Base-by-base conservation (phyloP, 371 early-diverging fungal species). In the Gilbertella persicaria region DNA sequence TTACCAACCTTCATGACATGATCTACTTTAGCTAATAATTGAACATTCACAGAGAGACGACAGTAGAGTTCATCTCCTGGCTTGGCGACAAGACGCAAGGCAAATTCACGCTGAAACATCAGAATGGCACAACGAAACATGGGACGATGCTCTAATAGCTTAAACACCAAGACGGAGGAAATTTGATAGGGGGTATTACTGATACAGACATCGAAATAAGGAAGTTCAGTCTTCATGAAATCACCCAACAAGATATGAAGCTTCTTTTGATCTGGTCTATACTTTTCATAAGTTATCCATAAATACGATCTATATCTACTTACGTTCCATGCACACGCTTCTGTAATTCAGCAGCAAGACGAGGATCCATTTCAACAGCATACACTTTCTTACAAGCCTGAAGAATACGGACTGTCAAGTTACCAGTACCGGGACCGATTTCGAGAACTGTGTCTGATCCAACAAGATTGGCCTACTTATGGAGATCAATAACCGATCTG, bases 361-460 rank as follows among this genome's bases (percentile, higher is more conserved):
- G 87, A 46, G 94, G 93, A 78, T 99, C 99, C 75, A 91, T 93
- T 83, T 99, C 99, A 28, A 95, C 93, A n/a, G 93, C 97, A 33
- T 88, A 71, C 10, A 96, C 94, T 77, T 91, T 95, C 68, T 99
- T 99, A 53, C 93, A 92, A 56, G 92, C 88, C 50, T 89, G 91
- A 44, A 99, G 81, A 49, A 99, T 94, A 75, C 94, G 92, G 30
- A 99, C 88, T 6, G 99, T 98, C 67, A 99, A 85, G 78, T 98
- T 99, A 73, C 99, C 99, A n/a, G 99, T 99, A 82, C 99, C 99
- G 9, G 99, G 99, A 73, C 99, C 99, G 47, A 99, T 90, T 84
- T 99, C 99, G 17, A 99, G 86, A 7, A 99, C 98, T 3, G 87
- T 88, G 72, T 99, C 99, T 3, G 98, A 95, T 24, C 90, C 79